phyloP scores from a whole-genome alignment of 306 rosid genomes.

The Mucuna pruriens region DNA sequence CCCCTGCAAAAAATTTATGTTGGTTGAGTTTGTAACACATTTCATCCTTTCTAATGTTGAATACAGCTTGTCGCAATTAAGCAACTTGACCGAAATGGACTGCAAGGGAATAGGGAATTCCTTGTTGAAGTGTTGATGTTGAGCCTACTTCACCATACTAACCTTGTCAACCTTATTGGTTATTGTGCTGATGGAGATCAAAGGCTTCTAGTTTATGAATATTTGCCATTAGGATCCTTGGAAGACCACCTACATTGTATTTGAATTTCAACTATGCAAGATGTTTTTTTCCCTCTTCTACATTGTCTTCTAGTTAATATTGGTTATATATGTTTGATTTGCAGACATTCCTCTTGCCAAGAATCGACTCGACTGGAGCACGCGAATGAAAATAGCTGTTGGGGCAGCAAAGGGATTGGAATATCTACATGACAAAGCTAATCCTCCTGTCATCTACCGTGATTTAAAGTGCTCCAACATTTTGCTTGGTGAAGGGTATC shows the following conservation, averaged over 20 bases:
- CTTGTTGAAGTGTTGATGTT: conserved; percentile 97
- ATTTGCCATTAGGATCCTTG: conserved; percentile 86
- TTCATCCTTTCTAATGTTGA: conserved; percentile 40
- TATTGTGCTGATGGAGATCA: conserved; percentile 99
- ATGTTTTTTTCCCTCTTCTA: background rate
- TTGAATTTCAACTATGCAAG: conserved; percentile 11
- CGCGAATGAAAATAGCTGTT: conserved; percentile 93
- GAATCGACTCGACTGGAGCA: conserved; percentile 81
- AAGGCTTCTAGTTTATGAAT: conserved; percentile 96
- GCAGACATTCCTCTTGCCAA: conserved; percentile 76
- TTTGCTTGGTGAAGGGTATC: conserved; percentile 85
- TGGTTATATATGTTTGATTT: conserved; percentile 43
- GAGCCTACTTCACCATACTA: conserved; percentile 91
- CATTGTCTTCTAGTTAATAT: background rate
- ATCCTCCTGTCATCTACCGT: conserved; percentile 92
- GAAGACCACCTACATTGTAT: conserved; percentile 94
- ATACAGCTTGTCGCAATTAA: conserved; percentile 92
- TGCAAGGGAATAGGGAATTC: conserved; percentile 96
- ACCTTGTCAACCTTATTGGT: conserved; percentile 91
- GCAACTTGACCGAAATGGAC: conserved; percentile 94
- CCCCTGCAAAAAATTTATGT: conserved; percentile 1
- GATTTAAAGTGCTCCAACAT: conserved; percentile 95
- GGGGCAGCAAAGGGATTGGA: conserved; percentile 97
- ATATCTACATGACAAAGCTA: conserved; percentile 90
- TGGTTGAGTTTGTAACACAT: conserved; percentile 24